A percentile compares a stretch with the other conserved stretches of the same genome.
Evolutionary conservation across 352 stramenopile species (phyloP).

Genomic region (Phytophthora tubulina): DNA sequence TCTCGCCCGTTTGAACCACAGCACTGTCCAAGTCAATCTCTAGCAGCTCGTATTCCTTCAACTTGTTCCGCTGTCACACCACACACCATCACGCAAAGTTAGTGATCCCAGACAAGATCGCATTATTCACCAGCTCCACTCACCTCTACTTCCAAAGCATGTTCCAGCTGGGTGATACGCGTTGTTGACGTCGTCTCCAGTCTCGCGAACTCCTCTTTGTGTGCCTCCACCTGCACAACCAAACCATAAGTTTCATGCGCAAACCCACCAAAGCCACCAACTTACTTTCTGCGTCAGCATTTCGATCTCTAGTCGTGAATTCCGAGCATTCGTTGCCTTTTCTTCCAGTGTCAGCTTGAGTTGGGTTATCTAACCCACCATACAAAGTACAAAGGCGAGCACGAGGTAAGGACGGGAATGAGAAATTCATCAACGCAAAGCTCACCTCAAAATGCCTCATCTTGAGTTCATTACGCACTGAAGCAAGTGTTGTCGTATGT

Average conservation of each 20-base stretch:
- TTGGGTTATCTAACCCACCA: conserved; percentile 57
- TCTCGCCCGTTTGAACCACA: conserved; percentile 67
- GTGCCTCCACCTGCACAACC: conserved; percentile 57
- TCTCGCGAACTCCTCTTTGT: conserved; percentile 75
- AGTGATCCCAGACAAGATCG: too few relatives aligned
- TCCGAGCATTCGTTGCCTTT: conserved; percentile 45
- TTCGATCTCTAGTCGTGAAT: conserved; percentile 56
- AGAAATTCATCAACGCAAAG: background rate
- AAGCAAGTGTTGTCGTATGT: conserved; percentile 59
- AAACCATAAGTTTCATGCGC: background rate
- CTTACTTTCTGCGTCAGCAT: conserved; percentile 80
- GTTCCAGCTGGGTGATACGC: conserved; percentile 65
- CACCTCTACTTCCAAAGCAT: conserved; percentile 66
- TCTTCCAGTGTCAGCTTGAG: conserved; percentile 73
- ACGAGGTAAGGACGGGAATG: background rate
- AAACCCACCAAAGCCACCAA: background rate
- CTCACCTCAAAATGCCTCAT: conserved; percentile 85
- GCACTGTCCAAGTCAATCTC: conserved; percentile 80
- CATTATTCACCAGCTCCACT: background rate
- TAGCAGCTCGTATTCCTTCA: conserved; percentile 80
- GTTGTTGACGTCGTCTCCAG: conserved; percentile 76
- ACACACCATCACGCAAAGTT: background rate
- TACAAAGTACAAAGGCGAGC: background rate
- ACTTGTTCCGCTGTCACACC: conserved; percentile 50
- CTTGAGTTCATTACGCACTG: conserved; percentile 72